Percentiles rank a stretch among this genome's conserved stretches.
Conservation (phyloP, 345 rosid species). For the Mangifera indica region DNA sequence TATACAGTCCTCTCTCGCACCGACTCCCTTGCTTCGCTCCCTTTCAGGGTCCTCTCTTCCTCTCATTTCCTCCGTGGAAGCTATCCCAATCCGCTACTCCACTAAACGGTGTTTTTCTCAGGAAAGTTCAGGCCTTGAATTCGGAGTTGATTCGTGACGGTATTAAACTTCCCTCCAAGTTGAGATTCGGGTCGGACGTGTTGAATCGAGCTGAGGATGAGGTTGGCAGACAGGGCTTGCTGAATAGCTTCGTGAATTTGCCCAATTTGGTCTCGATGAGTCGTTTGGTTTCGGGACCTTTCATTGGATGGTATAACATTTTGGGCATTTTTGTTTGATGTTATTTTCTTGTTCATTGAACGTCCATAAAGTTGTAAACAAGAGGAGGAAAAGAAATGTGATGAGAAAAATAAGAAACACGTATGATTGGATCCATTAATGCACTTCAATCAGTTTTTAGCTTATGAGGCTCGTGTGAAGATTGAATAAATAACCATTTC, state of each 20-base stretch:
- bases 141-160: conserved; percentile 44
- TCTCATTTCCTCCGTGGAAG: conserved; percentile 84
- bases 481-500: too few relatives aligned
- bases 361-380: not conserved
- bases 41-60: conserved; percentile 71
- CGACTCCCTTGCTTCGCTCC: conserved; percentile 63
- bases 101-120: conserved; percentile 45
- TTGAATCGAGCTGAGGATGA: conserved; percentile 23
- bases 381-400: not conserved
- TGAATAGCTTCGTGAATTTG: conserved; percentile 62
- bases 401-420: not conserved
- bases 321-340: not conserved
- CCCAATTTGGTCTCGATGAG: conserved; percentile 78
- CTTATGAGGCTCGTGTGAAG: not conserved
- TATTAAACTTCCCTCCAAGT: conserved; percentile 30
- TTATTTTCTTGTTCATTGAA: not conserved
- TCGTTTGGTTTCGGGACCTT: conserved; percentile 84
- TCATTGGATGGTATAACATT: conserved; percentile 67
- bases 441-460: not conserved
- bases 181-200: conserved; percentile 25
- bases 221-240: conserved; percentile 24
- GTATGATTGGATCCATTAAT: not conserved
- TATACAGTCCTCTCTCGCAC: conserved; percentile 24
- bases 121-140: conserved; percentile 56
- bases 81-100: conserved; percentile 83